Base-by-base conservation (phyloP, 768 basidiomycete species). In the Agrocybe praecox region DNA sequence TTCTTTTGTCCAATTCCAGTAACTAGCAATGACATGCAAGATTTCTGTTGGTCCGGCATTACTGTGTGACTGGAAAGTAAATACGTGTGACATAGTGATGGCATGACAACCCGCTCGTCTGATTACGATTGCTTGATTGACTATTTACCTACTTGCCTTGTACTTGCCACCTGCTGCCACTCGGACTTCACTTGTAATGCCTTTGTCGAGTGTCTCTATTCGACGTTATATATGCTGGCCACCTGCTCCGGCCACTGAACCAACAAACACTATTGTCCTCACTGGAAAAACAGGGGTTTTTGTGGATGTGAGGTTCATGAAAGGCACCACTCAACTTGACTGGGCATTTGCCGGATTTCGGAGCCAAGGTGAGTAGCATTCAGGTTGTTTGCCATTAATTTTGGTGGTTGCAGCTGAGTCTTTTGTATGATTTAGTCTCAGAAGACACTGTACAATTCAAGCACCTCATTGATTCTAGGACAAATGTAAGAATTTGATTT, bases 281-380 rank as follows among this genome's bases (percentile, higher is more conserved):
- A 73, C 69, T 15, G 71, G 68, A 1, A 56, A 58, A 11, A 65
- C 63, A 29, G 69, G 73, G 29, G 63, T 67, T 24, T 77, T 75
- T 48, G 47, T 76, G 10, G 75, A 77, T 56, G 70, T 71, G 2
- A 63, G 75, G 12, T 77, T 74, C 26, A 44, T 68, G n/a, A 73
- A 70, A 50, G 62, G 60, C 19, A 48, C 62, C 1, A 55, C 61
- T 18, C 19, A 46, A n/a, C 59, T 76, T 11, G 73, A 77, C 42
- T 77, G 74, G 76, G 76, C 70, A 1, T 71, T 76, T 62, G 74
- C 74, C 14, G 76, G 76, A 23, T 72, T 69, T 58, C 64, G 74
- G n/a, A 34, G 33, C 19, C 43, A 56, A 6, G 18, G 59, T 60
- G 5, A 32, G n/a, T 53, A 26, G 8, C 40, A 45, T n/a, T 33